Evolutionary conservation across 2,329 filamentous ascomycete genomes (phyloP).

Genomic region (Myriosclerotinia duriaeana): DNA sequence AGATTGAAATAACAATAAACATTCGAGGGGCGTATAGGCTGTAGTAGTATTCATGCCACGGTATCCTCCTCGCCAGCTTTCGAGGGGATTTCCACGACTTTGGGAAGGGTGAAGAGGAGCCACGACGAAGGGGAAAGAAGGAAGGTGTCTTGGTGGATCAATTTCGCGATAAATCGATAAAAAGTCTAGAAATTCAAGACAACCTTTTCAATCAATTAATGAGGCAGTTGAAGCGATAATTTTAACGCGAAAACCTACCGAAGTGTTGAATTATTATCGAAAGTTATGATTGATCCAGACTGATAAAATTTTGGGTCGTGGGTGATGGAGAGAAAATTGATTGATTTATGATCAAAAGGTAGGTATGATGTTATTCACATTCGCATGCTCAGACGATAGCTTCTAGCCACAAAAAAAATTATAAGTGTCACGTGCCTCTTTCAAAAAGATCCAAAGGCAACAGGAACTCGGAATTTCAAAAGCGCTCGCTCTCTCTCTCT

Average conservation of each 20-base stretch:
- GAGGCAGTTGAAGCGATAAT: conserved; percentile 1
- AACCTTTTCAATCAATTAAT: conserved; percentile 13
- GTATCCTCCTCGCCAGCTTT: conserved; percentile 55
- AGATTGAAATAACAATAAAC: conserved; percentile 79
- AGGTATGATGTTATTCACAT: too few species aligned
- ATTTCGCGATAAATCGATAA: conserved; percentile 13
- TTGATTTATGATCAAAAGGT: conserved; percentile 14
- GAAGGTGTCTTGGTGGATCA: conserved; percentile 4
- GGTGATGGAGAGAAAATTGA: neutral
- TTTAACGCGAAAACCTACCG: conserved; percentile 8
- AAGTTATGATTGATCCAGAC: neutral
- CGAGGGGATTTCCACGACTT: conserved; percentile 55
- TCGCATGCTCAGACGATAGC: neutral
- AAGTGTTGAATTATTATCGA: neutral
- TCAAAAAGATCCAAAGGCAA: neutral
- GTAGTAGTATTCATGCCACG: conserved; percentile 58
- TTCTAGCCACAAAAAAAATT: too few species aligned
- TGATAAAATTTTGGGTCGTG: conserved; percentile 1
- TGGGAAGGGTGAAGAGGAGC: conserved; percentile 56
- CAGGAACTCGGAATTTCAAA: too few species aligned
- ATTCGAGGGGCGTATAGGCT: conserved; percentile 81
- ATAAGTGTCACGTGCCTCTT: neutral
- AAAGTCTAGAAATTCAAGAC: conserved; percentile 2
- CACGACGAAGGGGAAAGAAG: conserved; percentile 42
- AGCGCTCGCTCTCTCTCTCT: too few species aligned